phyloP scores from a whole-genome alignment of 2,329 filamentous ascomycete species.

The Trichoderma asperellum region DNA sequence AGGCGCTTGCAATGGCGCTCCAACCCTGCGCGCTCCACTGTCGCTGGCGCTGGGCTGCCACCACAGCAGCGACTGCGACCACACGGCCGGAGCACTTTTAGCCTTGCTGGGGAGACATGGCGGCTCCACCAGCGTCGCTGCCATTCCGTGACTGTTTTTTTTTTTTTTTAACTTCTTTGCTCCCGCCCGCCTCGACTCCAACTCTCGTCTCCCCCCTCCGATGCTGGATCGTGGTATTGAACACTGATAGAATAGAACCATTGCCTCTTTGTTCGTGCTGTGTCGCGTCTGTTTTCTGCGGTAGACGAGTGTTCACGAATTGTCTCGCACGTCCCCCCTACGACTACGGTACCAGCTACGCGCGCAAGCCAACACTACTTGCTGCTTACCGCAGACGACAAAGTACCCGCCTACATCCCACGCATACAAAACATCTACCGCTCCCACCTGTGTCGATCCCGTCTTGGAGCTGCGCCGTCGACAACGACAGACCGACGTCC shows the following conservation, averaged over 20 bases:
- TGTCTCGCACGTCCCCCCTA: not conserved
- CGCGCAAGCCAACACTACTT: not conserved
- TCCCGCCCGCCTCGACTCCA: not conserved
- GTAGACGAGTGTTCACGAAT: not conserved
- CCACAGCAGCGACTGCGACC: conserved; percentile 13
- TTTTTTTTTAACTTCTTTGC: conserved; percentile 23
- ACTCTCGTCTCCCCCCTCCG: not conserved
- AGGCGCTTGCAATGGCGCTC: conserved; percentile 8
- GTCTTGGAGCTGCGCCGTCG: not conserved
- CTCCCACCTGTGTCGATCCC: not conserved
- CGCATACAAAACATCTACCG: not conserved
- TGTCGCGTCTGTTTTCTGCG: not conserved
- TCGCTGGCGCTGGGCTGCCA: conserved; percentile 11
- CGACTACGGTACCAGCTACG: not conserved
- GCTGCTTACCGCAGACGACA: not conserved
- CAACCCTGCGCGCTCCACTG: not conserved
- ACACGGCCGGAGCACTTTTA: conserved; percentile 20
- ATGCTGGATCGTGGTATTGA: not conserved
- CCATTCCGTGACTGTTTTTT: conserved; percentile 19
- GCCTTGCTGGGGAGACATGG: conserved; percentile 8
- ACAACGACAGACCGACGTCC: conserved; percentile 8
- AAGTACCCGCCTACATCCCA: not conserved
- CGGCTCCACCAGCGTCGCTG: conserved; percentile 10
- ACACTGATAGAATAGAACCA: not conserved
- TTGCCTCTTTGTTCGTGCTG: not conserved